These are phyloP conservation scores for Pichia norvegensis DNA, from an alignment of 1,139 yeast genomes.

Conservation along the genomic window DNA sequence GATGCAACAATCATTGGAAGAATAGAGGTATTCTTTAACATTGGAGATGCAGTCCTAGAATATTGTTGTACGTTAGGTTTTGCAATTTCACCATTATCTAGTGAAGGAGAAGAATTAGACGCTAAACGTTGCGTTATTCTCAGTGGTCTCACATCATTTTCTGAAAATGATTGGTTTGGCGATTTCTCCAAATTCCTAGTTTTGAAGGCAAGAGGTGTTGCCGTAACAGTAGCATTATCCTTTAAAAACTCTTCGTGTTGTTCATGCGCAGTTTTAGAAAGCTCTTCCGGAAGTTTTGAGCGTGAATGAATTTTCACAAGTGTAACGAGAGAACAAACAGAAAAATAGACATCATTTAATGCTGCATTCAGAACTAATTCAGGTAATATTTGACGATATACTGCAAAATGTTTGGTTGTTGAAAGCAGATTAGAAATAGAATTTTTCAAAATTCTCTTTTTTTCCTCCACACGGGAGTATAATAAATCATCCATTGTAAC, in stretches of 20 bases:
- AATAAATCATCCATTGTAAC: slow-evolving; percentile 24
- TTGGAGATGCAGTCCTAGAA: slow-evolving; percentile 12
- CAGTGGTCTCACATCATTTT: slow-evolving; percentile 48
- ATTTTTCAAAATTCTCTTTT: slow-evolving; percentile 36
- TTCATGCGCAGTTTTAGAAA: background rate
- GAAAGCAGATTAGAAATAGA: slow-evolving; percentile 73
- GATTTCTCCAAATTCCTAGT: background rate
- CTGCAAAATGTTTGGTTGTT: slow-evolving; percentile 67
- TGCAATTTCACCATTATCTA: background rate
- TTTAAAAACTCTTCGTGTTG: slow-evolving; percentile 1
- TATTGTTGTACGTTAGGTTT: slow-evolving; percentile 3
- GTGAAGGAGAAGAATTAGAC: slow-evolving; percentile 9
- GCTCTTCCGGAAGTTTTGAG: background rate
- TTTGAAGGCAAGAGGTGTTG: slow-evolving; percentile 11
- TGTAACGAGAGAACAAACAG: slow-evolving; percentile 63
- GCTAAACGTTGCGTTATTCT: slow-evolving; percentile 44
- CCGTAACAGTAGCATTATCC: slow-evolving; percentile 7
- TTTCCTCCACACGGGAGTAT: slow-evolving; percentile 14
- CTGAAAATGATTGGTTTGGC: slow-evolving; percentile 8
- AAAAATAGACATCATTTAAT: slow-evolving; percentile 63
- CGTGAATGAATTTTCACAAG: slow-evolving; percentile 42
- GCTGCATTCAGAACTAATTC: slow-evolving; percentile 70
- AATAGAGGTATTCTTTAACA: slow-evolving; percentile 7
- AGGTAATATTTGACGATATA: slow-evolving; percentile 60
- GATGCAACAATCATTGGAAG: slow-evolving; percentile 12